Conservation (phyloP, 1,284 basidiomycete species). For the Sporisorium graminicola region DNA sequence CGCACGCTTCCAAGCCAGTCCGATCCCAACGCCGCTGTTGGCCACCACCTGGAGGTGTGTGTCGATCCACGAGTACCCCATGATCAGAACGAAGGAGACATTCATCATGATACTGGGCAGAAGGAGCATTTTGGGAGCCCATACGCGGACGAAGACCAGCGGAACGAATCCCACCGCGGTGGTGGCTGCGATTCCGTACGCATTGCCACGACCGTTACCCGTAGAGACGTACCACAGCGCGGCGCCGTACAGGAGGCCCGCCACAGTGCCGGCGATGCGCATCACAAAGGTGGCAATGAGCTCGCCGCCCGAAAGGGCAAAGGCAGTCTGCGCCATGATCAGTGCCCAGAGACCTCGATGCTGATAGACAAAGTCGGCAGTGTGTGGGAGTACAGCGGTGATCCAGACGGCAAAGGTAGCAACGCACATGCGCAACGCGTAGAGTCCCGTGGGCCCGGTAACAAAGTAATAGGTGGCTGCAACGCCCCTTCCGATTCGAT, state of each 20-base stretch:
- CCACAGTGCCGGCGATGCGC: conserved; percentile 56
- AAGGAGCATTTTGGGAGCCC: conserved; percentile 81
- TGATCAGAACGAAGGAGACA: conserved; percentile 75
- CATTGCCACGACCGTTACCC: conserved; percentile 73
- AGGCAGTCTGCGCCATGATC: conserved; percentile 66
- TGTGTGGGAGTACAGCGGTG: conserved; percentile 67
- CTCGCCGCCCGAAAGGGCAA: conserved; percentile 62
- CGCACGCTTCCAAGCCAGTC: conserved; percentile 72
- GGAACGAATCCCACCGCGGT: conserved; percentile 78
- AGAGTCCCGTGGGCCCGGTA: conserved; percentile 74
- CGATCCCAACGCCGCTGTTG: conserved; percentile 71
- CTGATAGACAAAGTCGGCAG: conserved; percentile 61
- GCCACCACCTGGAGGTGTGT: conserved; percentile 44
- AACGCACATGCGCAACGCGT: conserved; percentile 75
- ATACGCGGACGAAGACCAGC: conserved; percentile 75
- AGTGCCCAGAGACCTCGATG: conserved; percentile 66
- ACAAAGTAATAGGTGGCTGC: conserved; percentile 39
- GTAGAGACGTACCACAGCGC: conserved; percentile 77
- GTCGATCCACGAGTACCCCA: conserved; percentile 62
- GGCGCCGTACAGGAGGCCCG: conserved; percentile 76
- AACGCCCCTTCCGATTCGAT: conserved; percentile 53
- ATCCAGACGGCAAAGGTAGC: conserved; percentile 75
- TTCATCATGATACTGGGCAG: conserved; percentile 78
- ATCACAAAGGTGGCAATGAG: conserved; percentile 54
- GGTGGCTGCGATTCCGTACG: conserved; percentile 80